Evolutionary conservation across 495 filamentous ascomycete species (phyloP).

Genomic region (Talaromyces borbonicus): DNA sequence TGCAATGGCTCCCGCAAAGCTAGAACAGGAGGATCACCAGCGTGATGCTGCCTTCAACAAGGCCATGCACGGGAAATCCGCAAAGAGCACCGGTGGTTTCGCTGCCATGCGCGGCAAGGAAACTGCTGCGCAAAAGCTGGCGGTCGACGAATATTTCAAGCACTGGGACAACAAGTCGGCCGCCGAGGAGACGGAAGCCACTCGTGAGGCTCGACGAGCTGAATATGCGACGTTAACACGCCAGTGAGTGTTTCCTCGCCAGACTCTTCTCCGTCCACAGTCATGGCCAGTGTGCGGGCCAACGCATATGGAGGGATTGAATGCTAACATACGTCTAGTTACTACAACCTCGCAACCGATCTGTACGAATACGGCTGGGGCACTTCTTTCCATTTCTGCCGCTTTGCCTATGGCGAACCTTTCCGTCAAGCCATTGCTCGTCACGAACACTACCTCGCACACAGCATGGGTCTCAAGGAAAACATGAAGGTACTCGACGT

Average conservation of each 20-base stretch:
- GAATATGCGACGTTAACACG: slow-evolving; percentile 94
- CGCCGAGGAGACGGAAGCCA: slow-evolving; percentile 69
- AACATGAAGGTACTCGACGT: slow-evolving; percentile 92
- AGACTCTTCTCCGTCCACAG: too few relatives aligned
- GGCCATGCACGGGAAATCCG: slow-evolving; percentile 80
- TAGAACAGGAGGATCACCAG: slow-evolving; percentile 76
- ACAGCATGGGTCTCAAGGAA: slow-evolving; percentile 75
- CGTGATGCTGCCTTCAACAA: slow-evolving; percentile 94
- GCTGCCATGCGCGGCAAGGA: slow-evolving; percentile 81
- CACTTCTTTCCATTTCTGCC: slow-evolving; percentile 94
- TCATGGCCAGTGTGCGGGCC: too few relatives aligned
- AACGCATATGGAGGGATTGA: not conserved
- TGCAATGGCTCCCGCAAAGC: slow-evolving; percentile 59
- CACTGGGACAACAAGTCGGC: slow-evolving; percentile 93
- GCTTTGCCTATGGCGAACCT: slow-evolving; percentile 78
- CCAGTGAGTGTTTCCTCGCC: slow-evolving; percentile 53
- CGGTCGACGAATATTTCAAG: slow-evolving; percentile 98
- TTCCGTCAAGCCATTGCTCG: slow-evolving; percentile 93
- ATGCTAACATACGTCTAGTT: slow-evolving; percentile 38
- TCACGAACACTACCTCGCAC: slow-evolving; percentile 96
- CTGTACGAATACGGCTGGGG: slow-evolving; percentile 98
- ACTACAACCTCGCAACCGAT: slow-evolving; percentile 98
- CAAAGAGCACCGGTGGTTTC: slow-evolving; percentile 61
- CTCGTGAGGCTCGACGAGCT: slow-evolving; percentile 69
- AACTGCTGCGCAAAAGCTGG: slow-evolving; percentile 69